These are phyloP conservation scores for Kodamaea derodonti DNA, from an alignment of 1,139 yeast genomes.

Conservation along the genomic window DNA sequence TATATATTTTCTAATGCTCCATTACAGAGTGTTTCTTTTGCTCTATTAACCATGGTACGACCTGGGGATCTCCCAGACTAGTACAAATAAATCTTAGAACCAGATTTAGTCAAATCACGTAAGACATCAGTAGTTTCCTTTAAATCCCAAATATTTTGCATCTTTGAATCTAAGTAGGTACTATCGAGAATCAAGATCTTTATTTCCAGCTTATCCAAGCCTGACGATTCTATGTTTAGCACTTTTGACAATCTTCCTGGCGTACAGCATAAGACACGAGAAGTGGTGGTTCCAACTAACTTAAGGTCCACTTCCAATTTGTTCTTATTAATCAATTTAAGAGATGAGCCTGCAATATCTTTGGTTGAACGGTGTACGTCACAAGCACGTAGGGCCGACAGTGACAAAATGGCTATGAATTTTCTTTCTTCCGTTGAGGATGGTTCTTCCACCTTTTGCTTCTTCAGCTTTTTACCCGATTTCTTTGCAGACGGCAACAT, in stretches of 20 bases:
- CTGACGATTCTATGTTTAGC: slow-evolving; percentile 37
- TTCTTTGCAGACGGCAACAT: slow-evolving; percentile 32
- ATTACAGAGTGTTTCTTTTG: too few relatives aligned
- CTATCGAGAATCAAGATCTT: slow-evolving; percentile 60
- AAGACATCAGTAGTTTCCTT: slow-evolving; percentile 42
- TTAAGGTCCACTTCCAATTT: slow-evolving; percentile 56
- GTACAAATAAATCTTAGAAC: slow-evolving; percentile 50
- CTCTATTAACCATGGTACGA: too few relatives aligned
- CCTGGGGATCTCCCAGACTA: too few relatives aligned
- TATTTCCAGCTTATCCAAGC: slow-evolving; percentile 44
- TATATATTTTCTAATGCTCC: too few relatives aligned
- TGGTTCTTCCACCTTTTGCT: slow-evolving; percentile 17
- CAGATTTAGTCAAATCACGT: slow-evolving; percentile 36
- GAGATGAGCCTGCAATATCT: slow-evolving; percentile 50
- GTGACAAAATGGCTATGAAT: slow-evolving; percentile 55
- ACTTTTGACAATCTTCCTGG: slow-evolving; percentile 60
- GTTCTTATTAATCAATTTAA: slow-evolving; percentile 67
- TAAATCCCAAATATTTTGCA: slow-evolving; percentile 61
- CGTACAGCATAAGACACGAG: slow-evolving; percentile 58
- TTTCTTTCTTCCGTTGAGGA: slow-evolving; percentile 27
- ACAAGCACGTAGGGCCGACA: slow-evolving; percentile 73
- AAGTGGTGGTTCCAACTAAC: slow-evolving; percentile 44
- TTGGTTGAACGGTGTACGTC: slow-evolving; percentile 64
- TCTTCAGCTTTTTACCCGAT: slow-evolving; percentile 19
- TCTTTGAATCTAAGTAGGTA: slow-evolving; percentile 59